Conservation (phyloP, 805 yeast species). For the Torulaspora gathmanii region DNA sequence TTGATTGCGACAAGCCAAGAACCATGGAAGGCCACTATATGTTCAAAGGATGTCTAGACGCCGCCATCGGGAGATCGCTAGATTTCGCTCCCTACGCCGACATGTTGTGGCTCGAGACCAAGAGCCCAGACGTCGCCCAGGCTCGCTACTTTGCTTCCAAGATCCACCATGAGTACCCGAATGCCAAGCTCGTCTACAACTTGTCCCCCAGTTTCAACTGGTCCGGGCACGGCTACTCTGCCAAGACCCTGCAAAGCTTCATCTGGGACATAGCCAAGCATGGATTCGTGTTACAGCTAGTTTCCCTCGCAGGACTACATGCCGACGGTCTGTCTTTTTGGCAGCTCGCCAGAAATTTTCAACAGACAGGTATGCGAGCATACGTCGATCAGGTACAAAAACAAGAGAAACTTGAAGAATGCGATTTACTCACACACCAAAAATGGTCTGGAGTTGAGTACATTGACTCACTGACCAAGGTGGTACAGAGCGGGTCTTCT, state of each 20-base stretch:
- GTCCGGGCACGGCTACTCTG: slow-evolving; percentile 51
- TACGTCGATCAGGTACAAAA: slow-evolving; percentile 51
- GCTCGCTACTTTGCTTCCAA: slow-evolving; percentile 45
- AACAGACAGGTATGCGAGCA: slow-evolving; percentile 53
- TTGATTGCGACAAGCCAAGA: slow-evolving; percentile 58
- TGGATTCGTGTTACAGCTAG: slow-evolving; percentile 56
- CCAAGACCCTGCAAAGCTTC: slow-evolving; percentile 43
- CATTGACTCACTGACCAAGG: slow-evolving; percentile 42
- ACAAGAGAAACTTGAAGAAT: slow-evolving; percentile 41
- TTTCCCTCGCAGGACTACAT: slow-evolving; percentile 58
- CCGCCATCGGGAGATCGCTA: slow-evolving; percentile 51
- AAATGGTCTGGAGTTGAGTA: slow-evolving; percentile 62
- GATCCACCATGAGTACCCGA: slow-evolving; percentile 46
- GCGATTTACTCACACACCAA: slow-evolving; percentile 57
- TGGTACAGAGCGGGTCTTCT: slow-evolving; percentile 42
- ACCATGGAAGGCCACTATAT: slow-evolving; percentile 55
- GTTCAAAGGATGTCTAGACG: slow-evolving; percentile 46
- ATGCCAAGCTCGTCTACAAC: slow-evolving; percentile 55
- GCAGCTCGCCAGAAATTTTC: slow-evolving; percentile 47
- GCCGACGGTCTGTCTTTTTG: slow-evolving; percentile 48
- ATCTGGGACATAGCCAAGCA: slow-evolving; percentile 51
- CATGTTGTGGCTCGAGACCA: slow-evolving; percentile 59
- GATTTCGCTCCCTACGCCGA: slow-evolving; percentile 57
- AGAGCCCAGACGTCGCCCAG: slow-evolving; percentile 50
- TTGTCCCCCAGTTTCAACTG: slow-evolving; percentile 60